Percentiles rank a stretch among this genome's conserved stretches.
phyloP scores from a whole-genome alignment of 306 rosid genomes.

The Acacia acuminata region DNA sequence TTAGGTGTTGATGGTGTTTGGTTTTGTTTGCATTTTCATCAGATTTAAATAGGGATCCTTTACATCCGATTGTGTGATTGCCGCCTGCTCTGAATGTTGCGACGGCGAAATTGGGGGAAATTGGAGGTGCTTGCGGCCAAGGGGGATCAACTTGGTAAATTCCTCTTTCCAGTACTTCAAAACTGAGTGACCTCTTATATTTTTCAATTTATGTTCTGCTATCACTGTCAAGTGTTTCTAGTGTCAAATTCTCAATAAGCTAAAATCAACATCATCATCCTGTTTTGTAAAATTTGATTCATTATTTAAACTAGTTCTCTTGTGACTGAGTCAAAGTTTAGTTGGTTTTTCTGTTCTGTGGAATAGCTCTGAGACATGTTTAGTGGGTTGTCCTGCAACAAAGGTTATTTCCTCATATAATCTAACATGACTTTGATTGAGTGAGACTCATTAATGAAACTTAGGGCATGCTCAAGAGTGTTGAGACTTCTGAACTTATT shows the following conservation, averaged over 20 bases:
- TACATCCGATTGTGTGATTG: too few relatives aligned
- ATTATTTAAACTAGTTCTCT: neutral
- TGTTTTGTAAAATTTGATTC: constrained; percentile 20
- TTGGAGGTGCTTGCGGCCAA: too few relatives aligned
- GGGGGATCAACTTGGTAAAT: constrained; percentile 52
- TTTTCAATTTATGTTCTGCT: constrained; percentile 2
- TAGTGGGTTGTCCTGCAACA: neutral
- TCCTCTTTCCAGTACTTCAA: constrained; percentile 22
- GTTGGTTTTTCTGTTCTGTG: too few relatives aligned
- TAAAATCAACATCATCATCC: constrained; percentile 9
- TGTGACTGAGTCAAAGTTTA: too few relatives aligned
- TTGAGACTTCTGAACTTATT: neutral
- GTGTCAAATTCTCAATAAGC: constrained; percentile 22
- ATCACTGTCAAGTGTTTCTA: constrained; percentile 6
- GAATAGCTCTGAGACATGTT: neutral
- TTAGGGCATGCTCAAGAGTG: neutral
- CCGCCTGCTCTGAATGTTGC: too few relatives aligned
- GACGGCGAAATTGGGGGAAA: too few relatives aligned
- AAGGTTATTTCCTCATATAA: neutral
- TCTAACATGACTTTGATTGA: neutral
- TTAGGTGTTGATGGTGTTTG: too few relatives aligned
- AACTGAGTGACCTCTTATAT: neutral
- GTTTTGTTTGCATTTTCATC: too few relatives aligned
- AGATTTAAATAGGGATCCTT: too few relatives aligned
- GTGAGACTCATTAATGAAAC: neutral